A percentile compares a stretch with the other conserved stretches of the same genome.
These are phyloP conservation scores for Condylostoma magnum DNA, from an alignment of 169 alveolate species.

Conservation along the genomic window DNA sequence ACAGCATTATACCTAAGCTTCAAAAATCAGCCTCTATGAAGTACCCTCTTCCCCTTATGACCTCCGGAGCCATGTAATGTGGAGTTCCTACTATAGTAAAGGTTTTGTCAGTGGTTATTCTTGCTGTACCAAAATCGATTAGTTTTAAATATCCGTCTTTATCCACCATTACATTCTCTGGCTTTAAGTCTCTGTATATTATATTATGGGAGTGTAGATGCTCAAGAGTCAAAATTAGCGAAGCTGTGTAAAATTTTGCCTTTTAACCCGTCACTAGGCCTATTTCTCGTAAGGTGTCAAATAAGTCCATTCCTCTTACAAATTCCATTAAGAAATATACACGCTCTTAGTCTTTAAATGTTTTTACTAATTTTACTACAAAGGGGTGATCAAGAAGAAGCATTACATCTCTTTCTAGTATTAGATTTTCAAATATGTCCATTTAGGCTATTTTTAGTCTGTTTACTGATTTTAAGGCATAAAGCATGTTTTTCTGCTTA, in stretches of 20 bases:
- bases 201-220: conserved; percentile 51
- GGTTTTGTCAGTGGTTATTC: conserved; percentile 34
- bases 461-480: conserved; percentile 30
- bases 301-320: conserved; percentile 66
- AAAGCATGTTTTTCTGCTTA: conserved; percentile 16
- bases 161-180: conserved; percentile 73
- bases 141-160: conserved; percentile 56
- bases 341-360: conserved; percentile 51
- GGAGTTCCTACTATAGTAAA: conserved; percentile 70
- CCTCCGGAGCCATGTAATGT: conserved; percentile 71
- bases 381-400: conserved; percentile 51
- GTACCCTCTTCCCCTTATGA: conserved; percentile 66
- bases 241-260: conserved; percentile 51
- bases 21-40: conserved; percentile 76
- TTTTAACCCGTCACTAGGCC: conserved; percentile 39
- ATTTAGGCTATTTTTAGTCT: conserved; percentile 15
- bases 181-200: conserved; percentile 71
- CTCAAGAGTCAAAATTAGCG: conserved; percentile 46
- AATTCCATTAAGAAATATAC: conserved; percentile 66
- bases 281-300: conserved; percentile 53
- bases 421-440: conserved; percentile 18
- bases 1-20: conserved; percentile 78
- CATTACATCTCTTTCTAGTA: conserved; percentile 29
- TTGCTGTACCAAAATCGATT: conserved; percentile 67
- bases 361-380: conserved; percentile 65